These are phyloP conservation scores for Hygrophorus pudorinus DNA, from an alignment of 768 basidiomycete genomes.

Conservation along the genomic window DNA sequence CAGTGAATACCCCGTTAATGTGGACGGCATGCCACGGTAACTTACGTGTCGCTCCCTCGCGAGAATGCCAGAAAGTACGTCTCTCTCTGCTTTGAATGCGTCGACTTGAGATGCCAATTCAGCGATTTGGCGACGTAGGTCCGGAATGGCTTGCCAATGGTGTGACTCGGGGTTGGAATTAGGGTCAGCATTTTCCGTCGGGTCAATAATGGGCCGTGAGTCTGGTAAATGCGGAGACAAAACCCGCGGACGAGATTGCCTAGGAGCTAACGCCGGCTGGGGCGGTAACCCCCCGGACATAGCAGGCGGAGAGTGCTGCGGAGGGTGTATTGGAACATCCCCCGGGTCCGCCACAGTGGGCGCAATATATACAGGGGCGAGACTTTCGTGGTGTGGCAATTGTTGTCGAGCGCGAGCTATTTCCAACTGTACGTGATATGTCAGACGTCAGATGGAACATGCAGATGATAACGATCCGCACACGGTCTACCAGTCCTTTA, in stretches of 20 bases:
- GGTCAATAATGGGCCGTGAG: too few relatives aligned
- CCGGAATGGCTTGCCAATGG: conserved; percentile 1
- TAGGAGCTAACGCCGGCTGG: too few relatives aligned
- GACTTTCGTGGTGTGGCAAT: too few relatives aligned
- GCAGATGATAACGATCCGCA: conserved; percentile 13
- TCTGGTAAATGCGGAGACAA: too few relatives aligned
- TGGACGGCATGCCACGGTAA: background rate
- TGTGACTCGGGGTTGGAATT: background rate
- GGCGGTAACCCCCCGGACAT: too few relatives aligned
- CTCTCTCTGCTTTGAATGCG: conserved; percentile 27
- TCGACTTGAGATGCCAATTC: conserved; percentile 25
- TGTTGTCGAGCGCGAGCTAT: conserved; percentile 8
- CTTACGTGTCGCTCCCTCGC: conserved; percentile 6
- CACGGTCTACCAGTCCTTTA: conserved; percentile 25
- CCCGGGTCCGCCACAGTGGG: too few relatives aligned
- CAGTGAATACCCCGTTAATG: too few relatives aligned
- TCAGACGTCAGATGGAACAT: background rate
- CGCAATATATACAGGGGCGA: too few relatives aligned
- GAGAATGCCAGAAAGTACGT: conserved; percentile 12
- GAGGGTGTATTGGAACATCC: too few relatives aligned
- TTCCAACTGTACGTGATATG: conserved; percentile 10
- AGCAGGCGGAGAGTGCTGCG: too few relatives aligned
- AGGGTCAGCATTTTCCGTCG: background rate
- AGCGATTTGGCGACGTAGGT: conserved; percentile 27
- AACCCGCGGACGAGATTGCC: too few relatives aligned